phyloP scores from a whole-genome alignment of 1,284 basidiomycete genomes.

The Cronartium ribicola region DNA sequence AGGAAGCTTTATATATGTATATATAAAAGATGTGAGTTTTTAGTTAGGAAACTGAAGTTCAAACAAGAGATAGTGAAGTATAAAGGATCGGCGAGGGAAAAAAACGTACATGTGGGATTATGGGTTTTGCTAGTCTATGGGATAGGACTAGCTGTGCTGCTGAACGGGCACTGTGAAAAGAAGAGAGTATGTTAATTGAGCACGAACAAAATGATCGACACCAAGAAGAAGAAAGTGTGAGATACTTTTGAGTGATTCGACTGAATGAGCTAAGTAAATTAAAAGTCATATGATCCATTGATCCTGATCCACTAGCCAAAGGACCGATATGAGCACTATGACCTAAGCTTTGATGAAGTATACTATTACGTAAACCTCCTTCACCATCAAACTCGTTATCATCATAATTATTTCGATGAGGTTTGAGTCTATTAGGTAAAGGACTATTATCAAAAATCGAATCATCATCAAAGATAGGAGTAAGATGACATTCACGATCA shows the following conservation, averaged over 20 bases:
- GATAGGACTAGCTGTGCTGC: conserved; percentile 87
- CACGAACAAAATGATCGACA: not conserved
- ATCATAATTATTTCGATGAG: not conserved
- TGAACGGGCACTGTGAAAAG: conserved; percentile 77
- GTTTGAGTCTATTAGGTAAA: conserved; percentile 41
- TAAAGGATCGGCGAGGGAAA: no score
- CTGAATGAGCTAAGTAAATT: conserved; percentile 48
- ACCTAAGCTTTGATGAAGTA: conserved; percentile 45
- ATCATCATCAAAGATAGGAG: conserved; percentile 52
- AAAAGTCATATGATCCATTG: conserved; percentile 50
- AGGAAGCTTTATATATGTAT: no score
- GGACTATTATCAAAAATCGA: conserved; percentile 46
- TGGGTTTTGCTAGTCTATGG: conserved; percentile 87
- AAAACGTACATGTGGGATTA: conserved; percentile 86
- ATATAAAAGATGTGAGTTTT: not conserved
- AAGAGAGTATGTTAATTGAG: conserved; percentile 58
- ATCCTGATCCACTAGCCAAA: conserved; percentile 35
- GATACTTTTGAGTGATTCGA: conserved; percentile 46
- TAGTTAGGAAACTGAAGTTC: not conserved
- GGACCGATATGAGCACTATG: not conserved
- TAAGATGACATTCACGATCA: conserved; percentile 77
- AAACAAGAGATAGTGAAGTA: no score
- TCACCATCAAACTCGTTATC: conserved; percentile 3
- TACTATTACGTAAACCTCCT: conserved; percentile 30
- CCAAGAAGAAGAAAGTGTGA: not conserved